phyloP scores from a whole-genome alignment of 768 basidiomycete genomes.

The Xanthoconium purpureum region DNA sequence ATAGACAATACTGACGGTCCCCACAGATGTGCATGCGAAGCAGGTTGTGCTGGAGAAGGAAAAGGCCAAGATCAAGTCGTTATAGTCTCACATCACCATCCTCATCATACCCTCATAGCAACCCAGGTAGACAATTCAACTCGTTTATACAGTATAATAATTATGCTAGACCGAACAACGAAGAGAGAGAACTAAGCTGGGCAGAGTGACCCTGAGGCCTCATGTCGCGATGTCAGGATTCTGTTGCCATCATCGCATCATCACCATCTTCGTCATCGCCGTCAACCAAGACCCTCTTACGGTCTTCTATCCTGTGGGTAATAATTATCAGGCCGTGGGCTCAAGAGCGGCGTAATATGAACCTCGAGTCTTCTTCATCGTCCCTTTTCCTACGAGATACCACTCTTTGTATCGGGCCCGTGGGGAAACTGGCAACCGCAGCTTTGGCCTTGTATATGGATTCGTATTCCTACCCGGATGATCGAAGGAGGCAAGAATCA shows the following conservation, averaged over 20 bases:
- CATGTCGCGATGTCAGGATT: conserved; percentile 11
- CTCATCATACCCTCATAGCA: conserved; percentile 5
- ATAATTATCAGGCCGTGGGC: not conserved
- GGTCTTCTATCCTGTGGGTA: conserved; percentile 37
- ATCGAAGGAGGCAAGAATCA: conserved; percentile 1
- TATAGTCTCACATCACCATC: conserved; percentile 40
- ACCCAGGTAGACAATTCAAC: conserved; percentile 11
- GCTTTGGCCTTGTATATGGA: conserved; percentile 82
- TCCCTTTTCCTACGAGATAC: conserved; percentile 64
- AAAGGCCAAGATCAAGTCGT: conserved; percentile 74
- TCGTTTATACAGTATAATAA: conserved; percentile 28
- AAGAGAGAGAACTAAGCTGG: not conserved
- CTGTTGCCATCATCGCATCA: conserved; percentile 36
- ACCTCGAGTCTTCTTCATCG: conserved; percentile 63
- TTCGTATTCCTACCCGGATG: conserved; percentile 72
- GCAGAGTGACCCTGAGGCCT: too few species aligned
- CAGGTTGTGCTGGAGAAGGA: conserved; percentile 79
- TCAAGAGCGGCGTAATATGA: not conserved
- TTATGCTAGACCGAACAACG: conserved; percentile 8
- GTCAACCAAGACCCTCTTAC: conserved; percentile 41
- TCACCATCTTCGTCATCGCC: conserved; percentile 31
- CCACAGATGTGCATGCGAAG: conserved; percentile 74
- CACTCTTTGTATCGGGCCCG: conserved; percentile 38
- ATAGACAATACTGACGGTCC: not conserved
- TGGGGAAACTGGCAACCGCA: conserved; percentile 61